phyloP scores from a whole-genome alignment of 257 asterid genomes.

The Lithospermum erythrorhizon region DNA sequence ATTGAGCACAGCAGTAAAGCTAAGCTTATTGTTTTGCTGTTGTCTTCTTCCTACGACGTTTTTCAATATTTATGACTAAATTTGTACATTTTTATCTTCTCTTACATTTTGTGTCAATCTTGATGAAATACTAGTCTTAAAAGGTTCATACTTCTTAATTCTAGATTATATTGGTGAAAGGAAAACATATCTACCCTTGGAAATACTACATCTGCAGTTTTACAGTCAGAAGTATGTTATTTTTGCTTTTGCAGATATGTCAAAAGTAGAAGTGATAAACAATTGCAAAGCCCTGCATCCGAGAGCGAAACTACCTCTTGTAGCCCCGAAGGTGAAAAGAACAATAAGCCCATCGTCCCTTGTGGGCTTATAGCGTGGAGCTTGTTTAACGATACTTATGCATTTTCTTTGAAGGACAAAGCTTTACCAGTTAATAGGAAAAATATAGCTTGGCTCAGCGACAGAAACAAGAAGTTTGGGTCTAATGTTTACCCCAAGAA shows the following conservation, averaged over 20 bases:
- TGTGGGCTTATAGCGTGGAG: slow-evolving; percentile 86
- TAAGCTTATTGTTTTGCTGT: no score
- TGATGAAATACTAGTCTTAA: neutral
- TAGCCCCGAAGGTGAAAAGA: slow-evolving; percentile 41
- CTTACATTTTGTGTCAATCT: neutral
- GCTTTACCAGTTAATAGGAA: slow-evolving; percentile 40
- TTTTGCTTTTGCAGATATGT: slow-evolving; percentile 41
- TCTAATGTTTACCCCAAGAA: slow-evolving; percentile 59
- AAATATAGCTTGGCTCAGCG: slow-evolving; percentile 69
- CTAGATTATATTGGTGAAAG: neutral
- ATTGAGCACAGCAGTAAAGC: no score
- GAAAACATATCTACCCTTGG: neutral
- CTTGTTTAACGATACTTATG: slow-evolving; percentile 60
- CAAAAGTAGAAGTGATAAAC: slow-evolving; percentile 63
- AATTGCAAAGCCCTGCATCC: slow-evolving; percentile 45
- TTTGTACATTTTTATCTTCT: neutral
- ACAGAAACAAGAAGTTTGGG: slow-evolving; percentile 50
- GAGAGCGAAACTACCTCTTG: slow-evolving; percentile 42
- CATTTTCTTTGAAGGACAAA: slow-evolving; percentile 27
- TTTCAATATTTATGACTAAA: neutral
- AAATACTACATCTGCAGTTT: neutral
- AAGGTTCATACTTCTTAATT: neutral
- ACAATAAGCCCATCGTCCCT: slow-evolving; percentile 64
- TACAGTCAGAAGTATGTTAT: slow-evolving; percentile 12
- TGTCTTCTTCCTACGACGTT: no score